Conservation (phyloP, 2,329 filamentous ascomycete genomes). For the Acarospora socialis region DNA sequence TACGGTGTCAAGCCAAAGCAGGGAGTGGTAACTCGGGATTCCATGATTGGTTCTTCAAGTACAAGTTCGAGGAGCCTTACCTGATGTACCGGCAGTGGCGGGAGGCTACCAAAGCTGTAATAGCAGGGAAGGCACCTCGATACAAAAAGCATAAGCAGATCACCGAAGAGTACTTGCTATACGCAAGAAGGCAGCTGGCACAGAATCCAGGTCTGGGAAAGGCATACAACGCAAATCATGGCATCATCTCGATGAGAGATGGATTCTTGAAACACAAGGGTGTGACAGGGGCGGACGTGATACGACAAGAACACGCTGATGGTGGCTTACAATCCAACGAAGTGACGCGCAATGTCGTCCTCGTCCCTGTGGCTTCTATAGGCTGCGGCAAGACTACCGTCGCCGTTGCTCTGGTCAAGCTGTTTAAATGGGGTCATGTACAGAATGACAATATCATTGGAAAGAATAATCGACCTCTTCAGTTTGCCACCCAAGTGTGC, state of each 20-base stretch:
- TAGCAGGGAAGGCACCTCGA: slow-evolving; percentile 56
- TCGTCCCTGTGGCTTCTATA: slow-evolving; percentile 86
- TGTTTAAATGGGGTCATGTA: slow-evolving; percentile 84
- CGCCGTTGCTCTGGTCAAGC: slow-evolving; percentile 61
- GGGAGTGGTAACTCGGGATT: slow-evolving; percentile 41
- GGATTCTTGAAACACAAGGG: slow-evolving; percentile 76
- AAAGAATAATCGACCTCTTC: slow-evolving; percentile 56
- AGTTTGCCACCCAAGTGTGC: slow-evolving; percentile 60
- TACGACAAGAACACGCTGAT: slow-evolving; percentile 52
- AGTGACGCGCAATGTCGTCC: slow-evolving; percentile 53
- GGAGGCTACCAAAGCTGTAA: slow-evolving; percentile 86
- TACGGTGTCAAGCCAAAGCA: slow-evolving; percentile 53
- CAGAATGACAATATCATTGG: slow-evolving; percentile 94
- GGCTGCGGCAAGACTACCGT: slow-evolving; percentile 96
- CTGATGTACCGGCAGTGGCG: slow-evolving; percentile 98
- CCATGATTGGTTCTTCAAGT: slow-evolving; percentile 99
- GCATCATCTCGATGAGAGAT: slow-evolving; percentile 81
- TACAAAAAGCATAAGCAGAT: slow-evolving; percentile 80
- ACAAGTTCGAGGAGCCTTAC: slow-evolving; percentile 98
- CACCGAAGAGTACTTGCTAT: slow-evolving; percentile 79
- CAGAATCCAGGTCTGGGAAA: slow-evolving; percentile 53
- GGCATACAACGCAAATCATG: slow-evolving; percentile 74
- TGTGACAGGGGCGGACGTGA: slow-evolving; percentile 77
- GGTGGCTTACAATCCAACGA: slow-evolving; percentile 31
- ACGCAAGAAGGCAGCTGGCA: slow-evolving; percentile 59